Evolutionary conservation across 1,284 basidiomycete genomes (phyloP).

Genomic region (Omphalotus olearius): DNA sequence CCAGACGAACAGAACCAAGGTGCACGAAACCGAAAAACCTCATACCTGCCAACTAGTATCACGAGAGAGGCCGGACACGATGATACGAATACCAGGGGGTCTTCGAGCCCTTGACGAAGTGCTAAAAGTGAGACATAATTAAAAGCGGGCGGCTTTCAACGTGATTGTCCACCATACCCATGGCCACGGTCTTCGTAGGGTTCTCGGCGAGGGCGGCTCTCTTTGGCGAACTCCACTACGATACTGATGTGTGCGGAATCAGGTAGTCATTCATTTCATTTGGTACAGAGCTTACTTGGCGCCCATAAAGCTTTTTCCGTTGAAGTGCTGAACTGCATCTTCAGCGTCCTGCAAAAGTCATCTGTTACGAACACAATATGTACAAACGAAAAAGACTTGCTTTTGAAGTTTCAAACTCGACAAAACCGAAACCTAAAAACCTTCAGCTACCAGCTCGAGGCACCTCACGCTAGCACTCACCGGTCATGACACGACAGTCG

Average conservation of each 20-base stretch:
- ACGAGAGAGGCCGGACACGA: conserved; percentile 83
- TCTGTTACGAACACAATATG: conserved; percentile 1
- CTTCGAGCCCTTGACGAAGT: conserved; percentile 60
- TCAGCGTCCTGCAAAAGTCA: conserved; percentile 75
- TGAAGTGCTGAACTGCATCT: conserved; percentile 82
- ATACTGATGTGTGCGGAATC: conserved; percentile 48
- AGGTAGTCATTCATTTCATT: background rate
- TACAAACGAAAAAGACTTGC: conserved; percentile 30
- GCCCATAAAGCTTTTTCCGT: conserved; percentile 87
- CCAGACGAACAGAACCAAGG: conserved; percentile 18
- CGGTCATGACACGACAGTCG: conserved; percentile 93
- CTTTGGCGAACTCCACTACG: conserved; percentile 89
- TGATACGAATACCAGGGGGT: conserved; percentile 78
- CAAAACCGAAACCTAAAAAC: conserved; percentile 79
- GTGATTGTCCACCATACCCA: conserved; percentile 36
- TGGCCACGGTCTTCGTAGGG: conserved; percentile 55
- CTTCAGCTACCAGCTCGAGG: background rate
- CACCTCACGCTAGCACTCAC: conserved; percentile 32
- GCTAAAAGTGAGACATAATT: conserved; percentile 21
- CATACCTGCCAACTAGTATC: conserved; percentile 98
- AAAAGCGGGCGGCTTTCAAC: conserved; percentile 1
- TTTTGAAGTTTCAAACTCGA: conserved; percentile 86
- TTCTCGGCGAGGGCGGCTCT: conserved; percentile 79
- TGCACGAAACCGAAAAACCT: conserved; percentile 20
- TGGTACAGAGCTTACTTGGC: conserved; percentile 52